Conservation (phyloP, 2,329 filamentous ascomycete species). For the Pleurostoma richardsiae region DNA sequence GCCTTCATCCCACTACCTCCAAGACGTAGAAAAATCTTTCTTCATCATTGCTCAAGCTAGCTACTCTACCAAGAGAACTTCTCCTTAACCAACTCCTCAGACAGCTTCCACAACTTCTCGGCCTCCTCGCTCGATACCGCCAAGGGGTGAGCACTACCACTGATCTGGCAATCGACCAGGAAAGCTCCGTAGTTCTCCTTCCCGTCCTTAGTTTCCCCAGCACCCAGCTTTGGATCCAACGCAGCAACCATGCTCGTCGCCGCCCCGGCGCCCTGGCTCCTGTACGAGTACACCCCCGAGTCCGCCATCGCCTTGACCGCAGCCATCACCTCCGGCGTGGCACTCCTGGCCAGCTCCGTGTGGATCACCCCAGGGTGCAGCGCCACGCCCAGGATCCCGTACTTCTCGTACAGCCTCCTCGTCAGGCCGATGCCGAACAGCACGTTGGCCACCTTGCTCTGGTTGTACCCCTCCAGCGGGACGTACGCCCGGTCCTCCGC, state of each 20-base stretch:
- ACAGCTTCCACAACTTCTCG: slow-evolving; percentile 28
- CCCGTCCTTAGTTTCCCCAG: slow-evolving; percentile 14
- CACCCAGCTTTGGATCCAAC: slow-evolving; percentile 20
- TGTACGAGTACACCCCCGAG: slow-evolving; percentile 3
- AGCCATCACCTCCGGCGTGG: neutral
- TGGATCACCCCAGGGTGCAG: neutral
- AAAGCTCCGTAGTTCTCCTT: slow-evolving; percentile 24
- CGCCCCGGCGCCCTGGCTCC: slow-evolving; percentile 13
- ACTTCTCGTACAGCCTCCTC: slow-evolving; percentile 14
- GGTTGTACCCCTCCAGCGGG: slow-evolving; percentile 24
- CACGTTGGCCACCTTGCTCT: slow-evolving; percentile 28
- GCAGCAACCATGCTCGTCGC: slow-evolving; percentile 23
- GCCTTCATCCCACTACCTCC: too few relatives aligned
- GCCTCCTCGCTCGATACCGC: slow-evolving; percentile 21
- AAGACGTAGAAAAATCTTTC: too few relatives aligned
- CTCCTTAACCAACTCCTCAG: slow-evolving; percentile 26
- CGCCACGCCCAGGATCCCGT: slow-evolving; percentile 6
- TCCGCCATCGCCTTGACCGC: slow-evolving; percentile 1
- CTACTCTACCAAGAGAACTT: slow-evolving; percentile 20
- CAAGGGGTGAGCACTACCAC: slow-evolving; percentile 12
- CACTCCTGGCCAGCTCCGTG: neutral
- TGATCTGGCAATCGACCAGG: slow-evolving; percentile 26
- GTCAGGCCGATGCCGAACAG: slow-evolving; percentile 21
- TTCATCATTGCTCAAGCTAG: too few relatives aligned
- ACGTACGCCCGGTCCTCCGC: slow-evolving; percentile 19